Base-by-base conservation (phyloP, 139 green algal genomes). In the Closterium sp. region DNA sequence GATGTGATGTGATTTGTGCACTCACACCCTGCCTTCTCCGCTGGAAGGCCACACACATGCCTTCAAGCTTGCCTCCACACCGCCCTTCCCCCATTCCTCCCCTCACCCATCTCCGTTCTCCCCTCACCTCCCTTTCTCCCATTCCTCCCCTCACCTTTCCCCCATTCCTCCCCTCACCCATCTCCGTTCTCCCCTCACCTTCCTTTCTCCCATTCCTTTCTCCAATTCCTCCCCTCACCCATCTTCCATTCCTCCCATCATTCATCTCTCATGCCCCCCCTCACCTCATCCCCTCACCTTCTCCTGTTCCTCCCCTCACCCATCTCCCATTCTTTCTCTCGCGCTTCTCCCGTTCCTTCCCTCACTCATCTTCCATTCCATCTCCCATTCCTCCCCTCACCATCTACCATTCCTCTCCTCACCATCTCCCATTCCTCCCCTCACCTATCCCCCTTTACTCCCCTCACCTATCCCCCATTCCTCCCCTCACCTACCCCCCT, bases 341-440 rank as follows among this genome's bases (percentile, higher is more conserved):
- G n/a, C 89, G 4, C 89, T 13, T 90, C 89, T 42, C 28, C 10
- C 29, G 1, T 2, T 19, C 85, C 28, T 89, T 84, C 89, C 27
- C 73, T 50, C 28, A 70, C 85, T 84, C 84, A 31, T 30, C 89
- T 19, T 29, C 31, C 89, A n/a, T 17, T 13, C 13, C 4, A 28
- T 32, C 89, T 21, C 89, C 29, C 85, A 2, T 13, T 19, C 89
- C 89, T 92, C 10, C 89, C 31, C 28, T 50, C 89, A 31, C 89
- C n/a, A 70, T 88, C 85, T 31, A 84, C 10, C 28, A n/a, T 11
- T 91, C 85, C 85, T 30, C 28, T 9, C n/a, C 89, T 92, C 89
- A 42, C 89, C 89, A 86, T 89, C 89, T 38, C 2, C 9, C 29
- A 10, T 28, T 11, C n/a, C 87, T 62, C 87, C 11, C 32, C 87